These are phyloP conservation scores for Apiosordaria backusii DNA, from an alignment of 495 filamentous ascomycete species.

Conservation along the genomic window DNA sequence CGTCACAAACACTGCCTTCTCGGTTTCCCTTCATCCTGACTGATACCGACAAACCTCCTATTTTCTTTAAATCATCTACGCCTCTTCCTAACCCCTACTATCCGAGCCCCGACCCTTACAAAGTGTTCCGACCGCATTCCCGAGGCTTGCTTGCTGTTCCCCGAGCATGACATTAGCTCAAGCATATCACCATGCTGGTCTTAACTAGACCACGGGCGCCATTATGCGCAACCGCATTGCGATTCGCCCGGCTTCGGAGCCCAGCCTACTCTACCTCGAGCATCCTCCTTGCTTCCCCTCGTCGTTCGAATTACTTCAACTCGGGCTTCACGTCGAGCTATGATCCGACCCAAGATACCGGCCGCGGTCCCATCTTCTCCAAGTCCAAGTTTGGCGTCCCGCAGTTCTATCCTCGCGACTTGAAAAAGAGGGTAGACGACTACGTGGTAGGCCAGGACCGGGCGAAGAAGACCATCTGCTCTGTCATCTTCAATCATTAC, in stretches of 20 bases:
- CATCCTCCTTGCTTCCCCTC: slow-evolving; percentile 25
- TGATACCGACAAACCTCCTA: neutral
- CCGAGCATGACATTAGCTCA: slow-evolving; percentile 17
- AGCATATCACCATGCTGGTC: slow-evolving; percentile 32
- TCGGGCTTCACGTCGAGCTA: slow-evolving; percentile 67
- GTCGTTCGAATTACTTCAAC: slow-evolving; percentile 39
- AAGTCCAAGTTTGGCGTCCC: slow-evolving; percentile 56
- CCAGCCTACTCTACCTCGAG: slow-evolving; percentile 35
- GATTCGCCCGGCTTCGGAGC: slow-evolving; percentile 16
- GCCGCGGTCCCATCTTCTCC: slow-evolving; percentile 48
- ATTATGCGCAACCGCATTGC: slow-evolving; percentile 10
- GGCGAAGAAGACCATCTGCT: slow-evolving; percentile 91
- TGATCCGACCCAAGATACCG: slow-evolving; percentile 58
- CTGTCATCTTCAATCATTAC: slow-evolving; percentile 97
- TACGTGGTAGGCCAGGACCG: slow-evolving; percentile 95
- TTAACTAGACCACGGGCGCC: slow-evolving; percentile 31
- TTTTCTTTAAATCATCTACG: slow-evolving; percentile 6
- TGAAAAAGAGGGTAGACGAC: slow-evolving; percentile 91
- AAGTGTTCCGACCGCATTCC: neutral
- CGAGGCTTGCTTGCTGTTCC: neutral
- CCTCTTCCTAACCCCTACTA: neutral
- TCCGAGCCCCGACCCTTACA: neutral
- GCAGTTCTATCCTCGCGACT: slow-evolving; percentile 69
- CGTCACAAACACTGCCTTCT: no score
- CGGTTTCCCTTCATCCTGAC: neutral